Evolutionary conservation across 176 grass and related monocot species (phyloP).

Genomic region (Musa schizocarpa): DNA sequence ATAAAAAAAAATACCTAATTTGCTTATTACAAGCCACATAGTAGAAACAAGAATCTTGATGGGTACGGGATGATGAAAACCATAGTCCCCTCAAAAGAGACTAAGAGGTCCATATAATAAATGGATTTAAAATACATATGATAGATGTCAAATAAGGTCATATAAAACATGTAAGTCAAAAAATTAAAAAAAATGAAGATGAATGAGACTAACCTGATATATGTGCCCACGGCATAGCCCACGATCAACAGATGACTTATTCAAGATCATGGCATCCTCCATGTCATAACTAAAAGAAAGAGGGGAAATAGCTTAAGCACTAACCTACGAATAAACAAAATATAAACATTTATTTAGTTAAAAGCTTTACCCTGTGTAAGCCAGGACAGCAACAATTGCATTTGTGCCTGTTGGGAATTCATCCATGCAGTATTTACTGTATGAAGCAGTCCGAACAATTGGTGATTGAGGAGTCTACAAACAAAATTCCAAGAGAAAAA

Average conservation of each 20-base stretch:
- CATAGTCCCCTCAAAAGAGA: no score
- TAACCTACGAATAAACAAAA: background rate
- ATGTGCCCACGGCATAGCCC: slow-evolving; percentile 87
- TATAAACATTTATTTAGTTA: background rate
- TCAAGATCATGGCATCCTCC: slow-evolving; percentile 99
- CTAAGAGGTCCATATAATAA: no score
- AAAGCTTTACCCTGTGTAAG: slow-evolving; percentile 71
- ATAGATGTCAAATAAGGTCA: no score
- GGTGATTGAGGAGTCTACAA: slow-evolving; percentile 88
- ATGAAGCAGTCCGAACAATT: slow-evolving; percentile 74
- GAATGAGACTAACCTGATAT: slow-evolving; percentile 53
- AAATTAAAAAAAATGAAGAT: background rate
- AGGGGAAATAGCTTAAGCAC: slow-evolving; percentile 14
- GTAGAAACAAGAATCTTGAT: no score
- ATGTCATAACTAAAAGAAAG: slow-evolving; percentile 78
- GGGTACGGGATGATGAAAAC: no score
- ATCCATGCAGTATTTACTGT: slow-evolving; percentile 80
- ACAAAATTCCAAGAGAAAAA: slow-evolving; percentile 5
- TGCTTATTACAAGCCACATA: no score
- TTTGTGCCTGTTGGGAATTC: slow-evolving; percentile 89
- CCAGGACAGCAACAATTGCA: slow-evolving; percentile 82
- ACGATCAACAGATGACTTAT: slow-evolving; percentile 91
- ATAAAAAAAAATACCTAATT: no score
- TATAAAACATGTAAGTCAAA: slow-evolving; percentile 1
- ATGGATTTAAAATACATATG: no score